These are phyloP conservation scores for Volvariella volvacea DNA, from an alignment of 1,284 basidiomycete genomes.

Conservation along the genomic window DNA sequence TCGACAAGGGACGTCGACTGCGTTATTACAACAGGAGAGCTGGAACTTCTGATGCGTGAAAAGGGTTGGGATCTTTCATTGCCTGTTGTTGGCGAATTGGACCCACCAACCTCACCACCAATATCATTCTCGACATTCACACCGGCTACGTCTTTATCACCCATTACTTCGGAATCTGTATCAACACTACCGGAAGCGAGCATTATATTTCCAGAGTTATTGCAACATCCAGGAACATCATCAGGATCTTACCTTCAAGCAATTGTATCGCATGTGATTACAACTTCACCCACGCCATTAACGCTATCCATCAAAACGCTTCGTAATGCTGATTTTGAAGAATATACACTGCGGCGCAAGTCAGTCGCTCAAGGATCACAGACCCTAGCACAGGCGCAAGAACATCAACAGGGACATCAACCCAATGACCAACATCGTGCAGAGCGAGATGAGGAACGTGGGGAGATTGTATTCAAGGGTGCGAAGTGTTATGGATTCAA, in stretches of 20 bases:
- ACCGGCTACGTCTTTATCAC: too few relatives aligned
- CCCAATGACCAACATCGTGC: slow-evolving; percentile 11
- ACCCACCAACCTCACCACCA: slow-evolving; percentile 10
- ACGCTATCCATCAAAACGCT: slow-evolving; percentile 47
- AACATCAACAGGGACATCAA: too few relatives aligned
- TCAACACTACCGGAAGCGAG: slow-evolving; percentile 1
- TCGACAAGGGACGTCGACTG: slow-evolving; percentile 92
- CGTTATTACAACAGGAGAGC: slow-evolving; percentile 95
- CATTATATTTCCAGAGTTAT: slow-evolving; percentile 57
- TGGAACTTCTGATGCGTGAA: slow-evolving; percentile 82
- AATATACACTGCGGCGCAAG: slow-evolving; percentile 44
- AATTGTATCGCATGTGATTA: slow-evolving; percentile 50
- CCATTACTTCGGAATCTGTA: neutral
- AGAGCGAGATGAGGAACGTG: slow-evolving; percentile 26
- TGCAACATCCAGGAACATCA: slow-evolving; percentile 77
- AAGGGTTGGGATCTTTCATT: slow-evolving; percentile 72
- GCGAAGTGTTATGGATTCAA: slow-evolving; percentile 97
- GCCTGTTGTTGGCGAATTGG: slow-evolving; percentile 45
- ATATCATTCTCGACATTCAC: neutral
- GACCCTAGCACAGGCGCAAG: too few relatives aligned
- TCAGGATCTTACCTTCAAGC: slow-evolving; percentile 93
- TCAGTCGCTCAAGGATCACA: slow-evolving; percentile 11
- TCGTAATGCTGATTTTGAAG: slow-evolving; percentile 53
- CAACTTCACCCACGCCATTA: slow-evolving; percentile 35
- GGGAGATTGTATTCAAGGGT: slow-evolving; percentile 78